Evolutionary conservation across 129 eudicot genomes (phyloP), one percentile per base, ranked within the genome.

Genomic region (Escallonia herrerae): DNA sequence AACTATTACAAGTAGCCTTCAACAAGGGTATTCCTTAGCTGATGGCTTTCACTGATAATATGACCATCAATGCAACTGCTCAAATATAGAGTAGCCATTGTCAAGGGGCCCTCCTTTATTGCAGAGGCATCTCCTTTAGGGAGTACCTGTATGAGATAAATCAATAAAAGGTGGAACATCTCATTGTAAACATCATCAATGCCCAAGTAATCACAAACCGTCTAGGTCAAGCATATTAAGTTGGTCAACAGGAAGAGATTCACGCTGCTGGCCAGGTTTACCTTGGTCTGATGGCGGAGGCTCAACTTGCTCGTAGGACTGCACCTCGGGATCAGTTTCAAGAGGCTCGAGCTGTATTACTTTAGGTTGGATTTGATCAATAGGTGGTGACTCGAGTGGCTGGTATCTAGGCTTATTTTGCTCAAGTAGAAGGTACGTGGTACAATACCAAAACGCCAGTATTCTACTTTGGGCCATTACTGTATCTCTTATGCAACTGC

Each of bases 381-480:
- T 13, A 56, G 85, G 71, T 67, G 87, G 95, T 58, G 77, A 83
- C 79, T 85, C 95, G 8, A 93, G 91, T 51, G 51, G 80, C 79
- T 93, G 99, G 68, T 86, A 89, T 72, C 78, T 86, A 42, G 99
- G 99, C 65, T 84, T 93, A 60, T 93, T 93, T 74, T 84, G 86
- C 81, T 93, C 85, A 12, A 93, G 79, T 40, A 93, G 81, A 61
- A 88, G 73, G 74, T 86, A 93, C 7, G 99, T 93, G 12, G 91
- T 78, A 71, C 67, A 86, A 63, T 93, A 93, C 99, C 96, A 89
- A 71, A 93, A 93, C 40, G 80, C 15, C 13, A 93, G 71, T 51
- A 93, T 93, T 71, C 83, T 78, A 69, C 89, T 77, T 70, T 93
- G 99, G 65, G 99, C 96, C 59, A 82, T 67, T 63, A 86, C 51